A percentile compares a stretch with the other conserved stretches of the same genome.
phyloP scores from a whole-genome alignment of 768 basidiomycete genomes.

The Lactarius akahatsu region DNA sequence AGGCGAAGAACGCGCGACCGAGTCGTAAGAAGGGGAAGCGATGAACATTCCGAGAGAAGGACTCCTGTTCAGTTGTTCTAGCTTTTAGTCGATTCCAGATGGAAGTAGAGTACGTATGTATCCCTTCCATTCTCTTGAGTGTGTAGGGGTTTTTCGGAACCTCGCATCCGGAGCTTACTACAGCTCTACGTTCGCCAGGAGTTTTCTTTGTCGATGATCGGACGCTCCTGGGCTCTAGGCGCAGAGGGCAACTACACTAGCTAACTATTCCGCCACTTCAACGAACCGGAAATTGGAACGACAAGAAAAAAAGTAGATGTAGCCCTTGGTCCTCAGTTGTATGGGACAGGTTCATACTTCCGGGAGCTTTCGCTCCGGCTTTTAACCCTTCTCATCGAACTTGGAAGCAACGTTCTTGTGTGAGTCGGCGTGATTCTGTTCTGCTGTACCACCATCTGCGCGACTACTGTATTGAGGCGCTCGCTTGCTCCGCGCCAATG shows the following conservation, averaged over 20 bases:
- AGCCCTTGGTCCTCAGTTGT: background rate
- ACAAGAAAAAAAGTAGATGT: slow-evolving; percentile 3
- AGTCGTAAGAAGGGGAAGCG: slow-evolving; percentile 44
- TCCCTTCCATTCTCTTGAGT: background rate
- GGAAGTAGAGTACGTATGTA: background rate
- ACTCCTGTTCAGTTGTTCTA: background rate
- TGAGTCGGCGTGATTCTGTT: background rate
- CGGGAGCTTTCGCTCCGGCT: background rate
- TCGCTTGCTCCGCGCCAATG: slow-evolving; percentile 20
- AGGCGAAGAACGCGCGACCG: slow-evolving; percentile 81
- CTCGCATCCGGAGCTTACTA: slow-evolving; percentile 14
- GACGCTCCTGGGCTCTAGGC: slow-evolving; percentile 1
- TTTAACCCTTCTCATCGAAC: background rate
- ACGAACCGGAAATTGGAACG: background rate
- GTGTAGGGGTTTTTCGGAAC: background rate
- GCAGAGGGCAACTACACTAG: background rate
- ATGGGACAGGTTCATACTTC: background rate
- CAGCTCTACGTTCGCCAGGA: background rate
- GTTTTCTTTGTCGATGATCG: background rate
- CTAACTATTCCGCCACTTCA: background rate
- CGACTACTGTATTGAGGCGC: slow-evolving; percentile 9
- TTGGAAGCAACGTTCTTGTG: background rate
- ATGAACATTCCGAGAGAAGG: slow-evolving; percentile 20
- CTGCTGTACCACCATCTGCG: background rate
- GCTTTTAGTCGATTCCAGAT: background rate